Base-by-base conservation (phyloP, 768 basidiomycete genomes). In the Kwoniella shandongensis region DNA sequence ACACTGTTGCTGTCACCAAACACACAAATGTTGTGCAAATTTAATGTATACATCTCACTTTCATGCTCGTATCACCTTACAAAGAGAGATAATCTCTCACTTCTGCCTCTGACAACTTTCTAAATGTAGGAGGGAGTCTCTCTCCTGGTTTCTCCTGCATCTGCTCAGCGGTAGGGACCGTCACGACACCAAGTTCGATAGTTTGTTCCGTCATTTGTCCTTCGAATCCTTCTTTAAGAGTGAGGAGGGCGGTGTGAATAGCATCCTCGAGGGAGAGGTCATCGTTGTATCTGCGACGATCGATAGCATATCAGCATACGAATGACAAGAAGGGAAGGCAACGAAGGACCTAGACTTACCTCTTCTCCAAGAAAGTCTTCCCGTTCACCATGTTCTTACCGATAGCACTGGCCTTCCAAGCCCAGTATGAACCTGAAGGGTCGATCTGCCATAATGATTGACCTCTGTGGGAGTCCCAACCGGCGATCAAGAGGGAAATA, bases 151-250 rank as follows among this genome's bases (percentile, higher is more conserved):
- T 86, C 35, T 86, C 80, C 55, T 86, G 85, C 56, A 82, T 73
- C 62, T 82, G 80, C 44, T 82, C 82, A 20, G 78, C 71, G 12
- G 87, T 88, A 7, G 91, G 90, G 15, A 93, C 88, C 47, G 91
- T 94, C 63, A 98, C 84, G 38, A 99, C 86, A 30, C 96, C 96
- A 49, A 99, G 91, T 80, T 99, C 96, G 72, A 99, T 96, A 44
- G 96, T 99, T 81, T 96, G 93, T 79, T 97, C 96, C 26, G 94
- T 97, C 94, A 99, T 97, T 75, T 97, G 90, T n/a, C 96, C 96
- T 78, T 99, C 96, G 70, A 98, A 99, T 3, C 96, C 93, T 79
- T 98, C 96, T 79, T 99, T 98, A 64, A 98, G 81, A 32, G 96
- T 99, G 64, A 99, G 79, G 26, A 99, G 84, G 30, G 96, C 96